Base-by-base conservation (phyloP, 2,329 filamentous ascomycete species). In the Ploettnerulaceae sp. region DNA sequence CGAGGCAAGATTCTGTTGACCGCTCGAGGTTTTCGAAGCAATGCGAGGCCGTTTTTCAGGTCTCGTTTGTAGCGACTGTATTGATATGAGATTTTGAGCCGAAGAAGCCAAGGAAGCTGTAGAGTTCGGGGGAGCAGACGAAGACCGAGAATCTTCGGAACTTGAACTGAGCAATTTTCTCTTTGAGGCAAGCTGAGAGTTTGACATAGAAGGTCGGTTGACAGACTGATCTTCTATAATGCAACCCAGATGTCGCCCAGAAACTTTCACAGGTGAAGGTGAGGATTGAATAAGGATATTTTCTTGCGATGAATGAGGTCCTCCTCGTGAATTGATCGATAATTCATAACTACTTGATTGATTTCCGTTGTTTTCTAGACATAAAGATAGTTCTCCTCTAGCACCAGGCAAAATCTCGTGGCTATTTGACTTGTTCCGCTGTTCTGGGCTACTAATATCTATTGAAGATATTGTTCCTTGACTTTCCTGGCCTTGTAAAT, bases 401-500 rank as follows among this genome's bases (percentile, higher is more conserved):
- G 28, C 9, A 15, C 41, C 15, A 26, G 15, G 18, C 1, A 22
- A 32, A 15, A 44, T 31, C 7, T 35, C 41, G 12, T 35, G 32
- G 29, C 41, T 36, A n/a, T 32, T 36, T 7, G 41, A 28, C 22
- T 44, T 26, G 15, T 36, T 33, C 7, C 11, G 12, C 22, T 25
- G 22, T 5, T 17, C 41, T 5, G 32, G 24, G 22, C 15, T 44
- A 26, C 21, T 44, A 15, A 33, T 14, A 15, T 21, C 41, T 7
- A 24, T 24, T 20, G 31, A 28, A 2, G 31, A 35, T 22, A 14
- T 35, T 0, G 41, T 18, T 21, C 7, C 32, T 25, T 44, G 41
- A 25, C 41, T 44, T 14, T 44, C 62, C 18, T 60, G 61, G 7
- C 55, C 53, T 39, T 71, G 69, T 3, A 77, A 64, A 48, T 73